Base-by-base conservation (phyloP, 1,284 basidiomycete genomes). In the Termitomyces sp. region DNA sequence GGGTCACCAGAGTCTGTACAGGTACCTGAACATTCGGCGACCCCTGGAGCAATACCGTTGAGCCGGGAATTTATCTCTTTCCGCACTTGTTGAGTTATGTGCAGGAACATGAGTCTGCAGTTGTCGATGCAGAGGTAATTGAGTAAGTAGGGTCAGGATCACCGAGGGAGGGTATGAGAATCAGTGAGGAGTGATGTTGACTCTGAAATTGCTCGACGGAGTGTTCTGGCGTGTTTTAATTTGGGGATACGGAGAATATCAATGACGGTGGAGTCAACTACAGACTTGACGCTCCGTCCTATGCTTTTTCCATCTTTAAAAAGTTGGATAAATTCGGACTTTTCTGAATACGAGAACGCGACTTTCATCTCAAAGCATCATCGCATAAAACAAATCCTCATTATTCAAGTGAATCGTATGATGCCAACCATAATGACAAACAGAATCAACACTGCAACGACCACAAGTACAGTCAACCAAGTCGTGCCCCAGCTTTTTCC, bases 1-100 rank as follows among this genome's bases (percentile, higher is more conserved):
- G n/a, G 76, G 79, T 1, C 79, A 83, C 54, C 74, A 78, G 43
- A 79, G 75, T 57, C 84, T 94, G 52, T 93, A 92, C 67, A 77
- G 76, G 8, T 88, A 92, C 66, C 72, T 97, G 42, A 76, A 93
- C 41, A 74, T 95, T 43, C 72, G 92, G 43, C 72, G 89, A 46
- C 81, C 82, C 1, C 70, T 96, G 14, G 77, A 81, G 62, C 72
- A 73, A 31, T 30, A 91, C 89, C 0, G 86, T 95, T 24, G 93
- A 97, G 62, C 93, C 93, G 0, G 93, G 93, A 0, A 84, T 86
- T 61, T 94, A 94, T 69, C 93, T 93, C 73, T 85, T 86, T 3
- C 84, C 86, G 1, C 84, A 91, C 60, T 75, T 93, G 19, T 74
- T 95, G 28, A 40, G 24, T 3, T 47, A 45, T 35, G 78, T 81